Evolutionary conservation across 257 asterid genomes (phyloP).

Genomic region (Penstemon barbatus): DNA sequence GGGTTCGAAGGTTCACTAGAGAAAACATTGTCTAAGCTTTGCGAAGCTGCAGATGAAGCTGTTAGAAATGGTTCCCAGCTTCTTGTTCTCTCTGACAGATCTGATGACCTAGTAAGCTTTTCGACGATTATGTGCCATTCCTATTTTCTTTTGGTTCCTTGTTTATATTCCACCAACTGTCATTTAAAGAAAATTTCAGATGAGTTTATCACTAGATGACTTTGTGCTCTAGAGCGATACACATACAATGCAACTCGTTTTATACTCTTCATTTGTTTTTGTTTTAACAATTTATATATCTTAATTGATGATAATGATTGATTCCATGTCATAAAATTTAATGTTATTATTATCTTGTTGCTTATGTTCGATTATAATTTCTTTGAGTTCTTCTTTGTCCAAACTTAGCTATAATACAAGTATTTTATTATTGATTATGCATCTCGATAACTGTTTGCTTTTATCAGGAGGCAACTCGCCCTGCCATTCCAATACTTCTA

Average conservation of each 20-base stretch:
- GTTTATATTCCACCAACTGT: not conserved
- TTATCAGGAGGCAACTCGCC: conserved; percentile 86
- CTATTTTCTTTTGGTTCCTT: conserved; percentile 1
- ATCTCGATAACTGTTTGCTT: conserved; percentile 26
- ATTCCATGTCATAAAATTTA: not conserved
- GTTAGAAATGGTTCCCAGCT: conserved; percentile 97
- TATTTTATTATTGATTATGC: conserved; percentile 14
- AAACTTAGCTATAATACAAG: not conserved
- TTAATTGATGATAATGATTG: not conserved
- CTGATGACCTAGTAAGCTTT: conserved; percentile 83
- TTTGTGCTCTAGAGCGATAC: not conserved
- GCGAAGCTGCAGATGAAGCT: conserved; percentile 99
- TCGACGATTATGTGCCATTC: conserved; percentile 8
- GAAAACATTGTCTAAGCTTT: conserved; percentile 71
- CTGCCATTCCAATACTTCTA: conserved; percentile 96
- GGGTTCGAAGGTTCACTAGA: conserved; percentile 91
- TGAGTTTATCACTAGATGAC: not conserved
- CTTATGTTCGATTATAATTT: conserved; percentile 11
- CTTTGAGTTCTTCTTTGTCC: not conserved
- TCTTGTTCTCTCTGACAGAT: conserved; percentile 94
- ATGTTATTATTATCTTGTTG: not conserved
- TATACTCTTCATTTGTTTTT: not conserved
- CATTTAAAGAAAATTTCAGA: not conserved
- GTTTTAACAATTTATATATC: not conserved
- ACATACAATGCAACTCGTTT: not conserved